These are phyloP conservation scores for Stentor coeruleus DNA, from an alignment of 73 alveolate species.

Conservation along the genomic window DNA sequence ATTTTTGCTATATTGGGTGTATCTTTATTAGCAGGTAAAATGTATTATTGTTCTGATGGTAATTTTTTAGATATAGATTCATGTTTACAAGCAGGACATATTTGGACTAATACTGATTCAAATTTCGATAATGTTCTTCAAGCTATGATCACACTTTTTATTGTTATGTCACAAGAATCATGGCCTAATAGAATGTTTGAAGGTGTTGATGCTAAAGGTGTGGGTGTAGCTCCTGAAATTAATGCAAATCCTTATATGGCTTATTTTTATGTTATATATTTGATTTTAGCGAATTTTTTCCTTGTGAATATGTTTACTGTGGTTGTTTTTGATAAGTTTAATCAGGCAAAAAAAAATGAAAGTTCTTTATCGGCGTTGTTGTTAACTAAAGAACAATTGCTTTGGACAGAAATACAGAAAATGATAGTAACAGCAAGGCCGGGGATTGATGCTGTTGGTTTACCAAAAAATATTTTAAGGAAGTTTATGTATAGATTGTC, in stretches of 20 bases:
- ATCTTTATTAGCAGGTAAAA: slow-evolving; percentile 68
- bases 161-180: slow-evolving; percentile 81
- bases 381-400: slow-evolving; percentile 42
- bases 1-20: slow-evolving; percentile 90
- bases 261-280: slow-evolving; percentile 31
- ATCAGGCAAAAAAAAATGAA: slow-evolving; percentile 49
- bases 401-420: slow-evolving; percentile 59
- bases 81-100: slow-evolving; percentile 54
- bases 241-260: slow-evolving; percentile 27
- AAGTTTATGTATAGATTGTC: slow-evolving; percentile 71
- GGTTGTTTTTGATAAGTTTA: slow-evolving; percentile 41
- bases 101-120: slow-evolving; percentile 44
- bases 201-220: slow-evolving; percentile 55
- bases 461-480: slow-evolving; percentile 48
- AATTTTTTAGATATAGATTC: slow-evolving; percentile 8
- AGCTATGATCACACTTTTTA: slow-evolving; percentile 87
- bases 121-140: slow-evolving; percentile 85
- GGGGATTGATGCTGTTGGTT: slow-evolving; percentile 42
- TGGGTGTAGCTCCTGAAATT: slow-evolving; percentile 28
- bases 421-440: slow-evolving; percentile 55
- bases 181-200: slow-evolving; percentile 89
- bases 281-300: slow-evolving; percentile 40
- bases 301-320: slow-evolving; percentile 47
- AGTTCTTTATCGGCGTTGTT: slow-evolving; percentile 38
- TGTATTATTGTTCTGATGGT: slow-evolving; percentile 51